Evolutionary conservation across 371 early-diverging fungal genomes (phyloP).

Genomic region (Lichtheimia ramosa): DNA sequence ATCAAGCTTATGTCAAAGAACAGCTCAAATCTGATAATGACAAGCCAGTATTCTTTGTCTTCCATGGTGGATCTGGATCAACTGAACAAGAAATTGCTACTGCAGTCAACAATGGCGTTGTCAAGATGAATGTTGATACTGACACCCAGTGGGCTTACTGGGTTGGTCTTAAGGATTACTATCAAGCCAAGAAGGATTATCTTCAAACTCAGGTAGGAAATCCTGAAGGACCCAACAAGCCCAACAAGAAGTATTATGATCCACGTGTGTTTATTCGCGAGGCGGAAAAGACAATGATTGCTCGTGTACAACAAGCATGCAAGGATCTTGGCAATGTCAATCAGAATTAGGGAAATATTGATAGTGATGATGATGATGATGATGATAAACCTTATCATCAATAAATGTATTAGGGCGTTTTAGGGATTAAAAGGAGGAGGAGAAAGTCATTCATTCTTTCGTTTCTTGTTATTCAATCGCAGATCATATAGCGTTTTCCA

Average conservation of each 20-base stretch:
- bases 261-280: slow-evolving; percentile 89
- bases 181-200: slow-evolving; percentile 71
- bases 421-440: too few species aligned
- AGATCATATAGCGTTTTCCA: too few species aligned
- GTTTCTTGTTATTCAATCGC: background rate
- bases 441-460: slow-evolving; percentile 40
- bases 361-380: too few species aligned
- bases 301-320: slow-evolving; percentile 81
- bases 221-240: slow-evolving; percentile 88
- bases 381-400: too few species aligned
- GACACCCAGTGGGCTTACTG: slow-evolving; percentile 85
- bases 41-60: slow-evolving; percentile 90
- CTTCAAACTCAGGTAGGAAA: slow-evolving; percentile 90
- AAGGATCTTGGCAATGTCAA: slow-evolving; percentile 73
- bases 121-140: slow-evolving; percentile 94
- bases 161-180: slow-evolving; percentile 71
- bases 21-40: slow-evolving; percentile 54
- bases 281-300: slow-evolving; percentile 81
- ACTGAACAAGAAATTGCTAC: slow-evolving; percentile 77
- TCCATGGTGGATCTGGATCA: slow-evolving; percentile 94
- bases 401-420: too few species aligned
- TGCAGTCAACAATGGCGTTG: slow-evolving; percentile 81
- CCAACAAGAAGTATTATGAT: slow-evolving; percentile 95
- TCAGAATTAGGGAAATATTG: slow-evolving; percentile 5
- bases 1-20: slow-evolving; percentile 78